Conservation (phyloP, 148 eudicot species). For the Pharnaceum exiguum region DNA sequence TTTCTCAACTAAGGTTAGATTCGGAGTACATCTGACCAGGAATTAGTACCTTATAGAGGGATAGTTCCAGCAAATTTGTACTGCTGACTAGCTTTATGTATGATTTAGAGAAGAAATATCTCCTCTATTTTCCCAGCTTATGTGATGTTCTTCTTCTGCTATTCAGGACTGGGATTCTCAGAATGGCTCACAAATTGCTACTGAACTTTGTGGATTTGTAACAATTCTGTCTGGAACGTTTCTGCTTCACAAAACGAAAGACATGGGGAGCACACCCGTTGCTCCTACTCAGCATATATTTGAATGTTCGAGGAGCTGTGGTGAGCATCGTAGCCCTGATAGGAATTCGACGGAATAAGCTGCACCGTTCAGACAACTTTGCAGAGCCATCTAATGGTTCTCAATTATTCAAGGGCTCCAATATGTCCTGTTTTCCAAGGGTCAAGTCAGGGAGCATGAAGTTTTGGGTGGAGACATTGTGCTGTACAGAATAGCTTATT, state of each 20-base stretch:
- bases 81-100: too few relatives aligned
- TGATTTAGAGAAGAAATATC: too few relatives aligned
- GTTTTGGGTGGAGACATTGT: slow-evolving; percentile 10
- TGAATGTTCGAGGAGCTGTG: background rate
- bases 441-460: slow-evolving; percentile 8
- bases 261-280: slow-evolving; percentile 51
- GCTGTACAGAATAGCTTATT: slow-evolving; percentile 1
- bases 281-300: slow-evolving; percentile 20
- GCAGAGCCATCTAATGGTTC: slow-evolving; percentile 5
- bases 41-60: too few relatives aligned
- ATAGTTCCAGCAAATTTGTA: too few relatives aligned
- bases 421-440: background rate
- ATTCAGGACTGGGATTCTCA: slow-evolving; percentile 73
- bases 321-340: slow-evolving; percentile 8
- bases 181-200: slow-evolving; percentile 55
- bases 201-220: slow-evolving; percentile 64
- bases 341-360: slow-evolving; percentile 14
- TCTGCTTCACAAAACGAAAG: slow-evolving; percentile 75
- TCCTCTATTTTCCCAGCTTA: too few relatives aligned
- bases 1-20: too few relatives aligned
- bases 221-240: slow-evolving; percentile 77
- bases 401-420: background rate
- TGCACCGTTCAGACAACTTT: background rate
- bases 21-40: too few relatives aligned
- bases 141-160: background rate